A percentile compares a stretch with the other conserved stretches of the same genome.
phyloP scores from a whole-genome alignment of 2,329 filamentous ascomycete genomes.

The Phymatotrichopsis omnivora region DNA sequence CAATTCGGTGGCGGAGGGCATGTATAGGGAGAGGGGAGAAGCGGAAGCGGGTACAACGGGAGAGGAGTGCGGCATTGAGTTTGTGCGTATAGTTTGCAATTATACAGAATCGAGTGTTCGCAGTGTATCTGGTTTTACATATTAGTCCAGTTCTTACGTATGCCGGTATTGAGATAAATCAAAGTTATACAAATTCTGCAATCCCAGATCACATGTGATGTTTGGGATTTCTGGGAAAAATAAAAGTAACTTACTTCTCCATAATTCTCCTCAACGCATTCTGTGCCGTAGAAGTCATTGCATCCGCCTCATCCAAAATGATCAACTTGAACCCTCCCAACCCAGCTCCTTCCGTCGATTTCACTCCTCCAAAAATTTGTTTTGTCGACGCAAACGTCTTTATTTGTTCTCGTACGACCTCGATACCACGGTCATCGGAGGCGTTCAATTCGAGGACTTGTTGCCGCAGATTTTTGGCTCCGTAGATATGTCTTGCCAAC shows the following conservation, averaged over 20 bases:
- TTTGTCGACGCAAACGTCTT: constrained; percentile 98
- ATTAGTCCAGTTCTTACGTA: too few relatives aligned
- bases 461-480: constrained; percentile 74
- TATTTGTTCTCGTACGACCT: constrained; percentile 96
- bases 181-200: constrained; percentile 5
- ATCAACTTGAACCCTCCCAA: constrained; percentile 87
- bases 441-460: constrained; percentile 98
- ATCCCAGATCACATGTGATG: too few relatives aligned
- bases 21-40: constrained; percentile 86
- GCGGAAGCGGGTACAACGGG: constrained; percentile 84
- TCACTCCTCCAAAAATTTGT: constrained; percentile 71
- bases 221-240: too few relatives aligned
- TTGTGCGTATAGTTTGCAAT: constrained; percentile 99
- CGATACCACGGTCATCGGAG: constrained; percentile 93
- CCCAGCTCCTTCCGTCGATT: constrained; percentile 38
- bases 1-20: constrained; percentile 76
- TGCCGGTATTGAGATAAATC: too few relatives aligned
- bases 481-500: constrained; percentile 86
- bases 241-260: constrained; percentile 55
- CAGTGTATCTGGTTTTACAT: constrained; percentile 63
- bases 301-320: constrained; percentile 96
- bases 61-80: constrained; percentile 82
- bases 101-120: constrained; percentile 94
- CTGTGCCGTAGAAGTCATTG: constrained; percentile 97
- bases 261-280: constrained; percentile 96